Evolutionary conservation across 1,139 yeast species (phyloP), one percentile per base, ranked within the genome.

Genomic region (Magnusiomyces paraingens): DNA sequence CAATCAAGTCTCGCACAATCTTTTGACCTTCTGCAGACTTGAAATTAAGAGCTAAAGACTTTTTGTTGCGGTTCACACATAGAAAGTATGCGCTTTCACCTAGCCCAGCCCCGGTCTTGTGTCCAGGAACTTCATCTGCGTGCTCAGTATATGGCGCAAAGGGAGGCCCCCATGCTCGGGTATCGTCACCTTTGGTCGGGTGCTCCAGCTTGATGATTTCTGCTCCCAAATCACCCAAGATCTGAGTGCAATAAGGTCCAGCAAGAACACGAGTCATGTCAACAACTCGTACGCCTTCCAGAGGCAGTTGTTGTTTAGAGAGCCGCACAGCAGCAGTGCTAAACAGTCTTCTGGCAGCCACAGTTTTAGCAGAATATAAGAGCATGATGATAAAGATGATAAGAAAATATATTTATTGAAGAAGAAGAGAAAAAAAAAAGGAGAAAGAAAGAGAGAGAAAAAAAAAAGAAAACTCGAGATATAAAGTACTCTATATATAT

Each of bases 101-200:
- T 1, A 59, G 56, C 6, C 56, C 52, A 18, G 58, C 53, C 41
- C 47, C 38, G 32, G 46, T 51, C 53, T 44, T 53, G 4, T 50
- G 50, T 2, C 46, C 20, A 40, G 60, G 57, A 15, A 42, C 35
- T 6, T 54, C 52, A n/a, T 54, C 54, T 1, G n/a, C 20, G 3
- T 10, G 17, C 11, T 44, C 39, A 3, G 44, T 18, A 20, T 52
- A 56, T 38, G 59, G 58, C 1, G 55, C 57, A 53, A 71, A 73
- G 1, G 76, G 76, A 1, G 76, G 76, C 11, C 76, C 76, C 77
- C 76, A 73, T 6, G 73, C 71, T 43, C 77, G 62, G 4, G 76
- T 73, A 52, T 73, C 77, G 59, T 73, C 77, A 10, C 76, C 77
- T 14, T 74, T 64, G n/a, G 58, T 59, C 1, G 76, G 76, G 53